A percentile compares a stretch with the other conserved stretches of the same genome.
These are phyloP conservation scores for Beauveria sp. DNA, from an alignment of 2,329 filamentous ascomycete genomes.

Conservation along the genomic window DNA sequence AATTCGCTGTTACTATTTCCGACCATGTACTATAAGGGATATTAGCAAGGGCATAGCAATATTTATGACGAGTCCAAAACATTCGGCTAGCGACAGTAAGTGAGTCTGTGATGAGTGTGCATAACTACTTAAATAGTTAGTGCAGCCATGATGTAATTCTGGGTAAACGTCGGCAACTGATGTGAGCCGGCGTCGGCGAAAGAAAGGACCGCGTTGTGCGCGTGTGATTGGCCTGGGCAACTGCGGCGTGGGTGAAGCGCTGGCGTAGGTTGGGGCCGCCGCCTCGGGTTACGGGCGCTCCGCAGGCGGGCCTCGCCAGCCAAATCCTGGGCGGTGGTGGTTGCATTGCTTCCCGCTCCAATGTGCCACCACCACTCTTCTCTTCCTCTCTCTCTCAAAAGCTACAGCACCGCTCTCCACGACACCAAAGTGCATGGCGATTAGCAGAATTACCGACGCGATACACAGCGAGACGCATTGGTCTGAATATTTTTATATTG, in stretches of 20 bases:
- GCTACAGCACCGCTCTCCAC: slow-evolving; percentile 3
- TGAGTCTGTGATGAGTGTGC: neutral
- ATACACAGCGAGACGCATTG: neutral
- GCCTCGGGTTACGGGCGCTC: neutral
- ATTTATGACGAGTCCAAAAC: neutral
- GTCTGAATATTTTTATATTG: neutral
- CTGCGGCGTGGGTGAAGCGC: neutral
- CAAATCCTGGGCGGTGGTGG: neutral
- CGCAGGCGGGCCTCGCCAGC: neutral
- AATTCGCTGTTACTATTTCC: neutral
- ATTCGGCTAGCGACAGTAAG: neutral
- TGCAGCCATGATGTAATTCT: slow-evolving; percentile 5
- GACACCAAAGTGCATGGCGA: neutral
- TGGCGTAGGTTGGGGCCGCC: neutral
- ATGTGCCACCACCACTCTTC: neutral
- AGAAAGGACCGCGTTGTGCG: slow-evolving; percentile 10
- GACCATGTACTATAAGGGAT: neutral
- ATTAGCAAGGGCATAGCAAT: neutral
- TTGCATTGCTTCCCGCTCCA: neutral
- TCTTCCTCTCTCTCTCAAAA: neutral
- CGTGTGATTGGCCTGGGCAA: slow-evolving; percentile 9
- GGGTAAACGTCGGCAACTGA: slow-evolving; percentile 11
- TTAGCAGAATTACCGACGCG: neutral
- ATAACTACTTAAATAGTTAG: too few relatives aligned
- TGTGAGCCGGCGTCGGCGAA: slow-evolving; percentile 11